These are phyloP conservation scores for Citrus unshiu DNA, from an alignment of 345 rosid genomes.

Conservation along the genomic window DNA sequence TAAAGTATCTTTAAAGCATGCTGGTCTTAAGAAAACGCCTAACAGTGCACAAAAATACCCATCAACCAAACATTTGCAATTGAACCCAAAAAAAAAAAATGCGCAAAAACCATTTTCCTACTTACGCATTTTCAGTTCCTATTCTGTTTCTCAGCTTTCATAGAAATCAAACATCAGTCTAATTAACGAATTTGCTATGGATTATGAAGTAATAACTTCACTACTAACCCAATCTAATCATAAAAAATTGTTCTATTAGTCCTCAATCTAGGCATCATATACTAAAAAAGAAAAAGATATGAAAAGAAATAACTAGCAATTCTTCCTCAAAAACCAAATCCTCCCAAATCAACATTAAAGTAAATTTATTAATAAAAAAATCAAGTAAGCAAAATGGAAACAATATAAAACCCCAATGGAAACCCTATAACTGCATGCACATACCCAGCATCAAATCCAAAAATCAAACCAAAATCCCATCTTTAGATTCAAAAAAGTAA, in stretches of 20 bases:
- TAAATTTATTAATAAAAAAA: too few relatives aligned
- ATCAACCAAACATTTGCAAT: background rate
- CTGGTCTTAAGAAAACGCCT: background rate
- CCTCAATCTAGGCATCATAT: background rate
- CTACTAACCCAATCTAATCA: background rate
- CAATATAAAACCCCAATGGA: background rate
- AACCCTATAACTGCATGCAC: background rate
- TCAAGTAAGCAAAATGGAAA: background rate
- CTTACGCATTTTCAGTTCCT: background rate
- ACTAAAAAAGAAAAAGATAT: background rate
- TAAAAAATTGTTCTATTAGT: background rate
- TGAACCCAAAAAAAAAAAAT: too few relatives aligned
- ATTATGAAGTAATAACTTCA: background rate
- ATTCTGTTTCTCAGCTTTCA: background rate
- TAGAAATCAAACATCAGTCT: background rate
- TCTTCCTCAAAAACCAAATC: background rate
- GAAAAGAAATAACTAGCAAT: background rate
- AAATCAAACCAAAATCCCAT: conserved; percentile 7
- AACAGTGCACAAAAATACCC: background rate
- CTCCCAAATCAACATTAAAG: background rate
- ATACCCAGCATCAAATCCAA: conserved; percentile 4
- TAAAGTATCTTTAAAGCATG: background rate
- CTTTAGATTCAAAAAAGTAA: conserved; percentile 3
- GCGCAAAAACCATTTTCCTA: background rate
- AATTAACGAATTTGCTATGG: background rate